phyloP scores from a whole-genome alignment of 2,329 filamentous ascomycete species.

The Allantophomopsis lycopodina region DNA sequence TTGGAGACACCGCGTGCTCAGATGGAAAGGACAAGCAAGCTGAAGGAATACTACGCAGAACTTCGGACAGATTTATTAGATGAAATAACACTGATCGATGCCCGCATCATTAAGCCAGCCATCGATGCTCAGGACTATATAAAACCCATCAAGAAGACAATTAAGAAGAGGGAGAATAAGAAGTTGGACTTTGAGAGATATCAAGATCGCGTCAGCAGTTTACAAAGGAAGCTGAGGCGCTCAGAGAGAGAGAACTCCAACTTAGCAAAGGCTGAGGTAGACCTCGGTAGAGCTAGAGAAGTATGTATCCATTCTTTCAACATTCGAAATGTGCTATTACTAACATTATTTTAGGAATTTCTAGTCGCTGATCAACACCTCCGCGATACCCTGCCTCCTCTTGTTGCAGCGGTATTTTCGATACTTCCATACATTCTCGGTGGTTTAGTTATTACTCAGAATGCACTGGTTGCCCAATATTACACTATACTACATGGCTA shows the following conservation, averaged over 20 bases:
- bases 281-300: constrained; percentile 50
- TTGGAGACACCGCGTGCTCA: constrained; percentile 46
- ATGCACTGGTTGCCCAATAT: constrained; percentile 61
- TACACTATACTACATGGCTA: constrained; percentile 68
- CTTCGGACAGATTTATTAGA: constrained; percentile 57
- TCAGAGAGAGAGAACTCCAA: constrained; percentile 61
- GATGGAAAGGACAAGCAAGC: constrained; percentile 47
- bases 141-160: constrained; percentile 63
- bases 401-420: constrained; percentile 57
- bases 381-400: constrained; percentile 53
- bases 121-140: constrained; percentile 55
- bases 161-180: constrained; percentile 75
- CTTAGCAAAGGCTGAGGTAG: constrained; percentile 57
- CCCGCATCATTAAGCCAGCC: constrained; percentile 55
- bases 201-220: constrained; percentile 55
- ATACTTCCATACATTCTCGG: constrained; percentile 61
- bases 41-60: constrained; percentile 56
- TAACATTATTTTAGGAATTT: constrained; percentile 41
- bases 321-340: constrained; percentile 4
- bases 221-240: constrained; percentile 55
- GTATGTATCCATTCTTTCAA: constrained; percentile 23
- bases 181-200: constrained; percentile 72
- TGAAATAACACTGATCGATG: constrained; percentile 59
- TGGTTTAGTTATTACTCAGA: constrained; percentile 63
- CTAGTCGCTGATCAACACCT: constrained; percentile 63